These are phyloP conservation scores for Ilex asprella DNA, from an alignment of 257 asterid genomes.

Conservation along the genomic window DNA sequence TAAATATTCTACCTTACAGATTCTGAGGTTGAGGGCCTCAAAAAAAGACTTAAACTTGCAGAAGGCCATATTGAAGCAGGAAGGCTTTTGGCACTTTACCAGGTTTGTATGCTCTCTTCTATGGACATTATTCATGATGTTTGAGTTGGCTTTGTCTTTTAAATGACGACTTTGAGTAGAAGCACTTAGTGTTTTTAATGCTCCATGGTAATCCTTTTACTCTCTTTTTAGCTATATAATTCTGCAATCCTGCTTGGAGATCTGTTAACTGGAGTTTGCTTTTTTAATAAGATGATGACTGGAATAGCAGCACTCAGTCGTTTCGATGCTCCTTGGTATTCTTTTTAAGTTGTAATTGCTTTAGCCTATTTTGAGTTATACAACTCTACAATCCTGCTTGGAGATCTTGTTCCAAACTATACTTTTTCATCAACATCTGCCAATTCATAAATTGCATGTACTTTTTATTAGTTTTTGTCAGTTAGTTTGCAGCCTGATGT, in stretches of 20 bases:
- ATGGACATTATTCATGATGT: background rate
- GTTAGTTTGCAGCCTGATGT: no score
- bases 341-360: background rate
- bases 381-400: no score
- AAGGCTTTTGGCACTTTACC: conserved; percentile 72
- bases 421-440: no score
- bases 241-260: no score
- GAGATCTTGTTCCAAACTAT: no score
- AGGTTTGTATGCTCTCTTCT: conserved; percentile 38
- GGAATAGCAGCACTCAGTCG: background rate
- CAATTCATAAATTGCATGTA: no score
- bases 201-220: background rate
- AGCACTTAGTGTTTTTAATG: background rate
- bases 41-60: conserved; percentile 58
- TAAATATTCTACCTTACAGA: conserved; percentile 29
- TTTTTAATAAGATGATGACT: background rate
- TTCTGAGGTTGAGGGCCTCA: conserved; percentile 44
- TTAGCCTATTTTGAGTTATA: background rate
- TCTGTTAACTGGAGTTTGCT: no score
- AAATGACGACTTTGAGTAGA: background rate
- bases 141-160: background rate
- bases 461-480: no score
- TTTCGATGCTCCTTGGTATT: background rate
- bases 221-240: background rate
- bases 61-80: conserved; percentile 97